Evolutionary conservation across 805 yeast genomes (phyloP).

Genomic region (Cyberlindnera mississippiensis): DNA sequence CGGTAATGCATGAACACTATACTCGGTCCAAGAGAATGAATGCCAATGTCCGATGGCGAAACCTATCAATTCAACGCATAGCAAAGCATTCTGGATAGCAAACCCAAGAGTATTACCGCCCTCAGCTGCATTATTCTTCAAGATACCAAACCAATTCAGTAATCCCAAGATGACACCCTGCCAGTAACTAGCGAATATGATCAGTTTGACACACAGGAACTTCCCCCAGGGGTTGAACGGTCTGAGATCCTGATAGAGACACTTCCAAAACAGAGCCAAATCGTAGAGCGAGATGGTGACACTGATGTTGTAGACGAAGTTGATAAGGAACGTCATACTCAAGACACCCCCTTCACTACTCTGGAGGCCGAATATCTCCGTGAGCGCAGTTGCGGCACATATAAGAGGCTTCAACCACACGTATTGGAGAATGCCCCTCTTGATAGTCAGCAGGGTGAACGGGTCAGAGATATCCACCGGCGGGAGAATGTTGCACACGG

Average conservation of each 20-base stretch:
- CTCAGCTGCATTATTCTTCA: slow-evolving; percentile 33
- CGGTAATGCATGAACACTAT: slow-evolving; percentile 55
- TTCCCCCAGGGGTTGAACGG: slow-evolving; percentile 89
- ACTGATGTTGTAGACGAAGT: slow-evolving; percentile 68
- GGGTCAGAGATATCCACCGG: slow-evolving; percentile 87
- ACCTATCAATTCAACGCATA: slow-evolving; percentile 79
- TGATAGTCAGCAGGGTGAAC: slow-evolving; percentile 64
- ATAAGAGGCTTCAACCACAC: slow-evolving; percentile 91
- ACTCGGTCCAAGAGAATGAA: slow-evolving; percentile 78
- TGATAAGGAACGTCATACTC: slow-evolving; percentile 60
- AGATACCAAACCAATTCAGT: slow-evolving; percentile 43
- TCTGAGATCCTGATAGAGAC: slow-evolving; percentile 70
- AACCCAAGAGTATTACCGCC: slow-evolving; percentile 41
- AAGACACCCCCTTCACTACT: slow-evolving; percentile 35
- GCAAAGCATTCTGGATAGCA: slow-evolving; percentile 68
- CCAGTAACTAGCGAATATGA: slow-evolving; percentile 98
- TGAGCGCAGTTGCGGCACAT: slow-evolving; percentile 49
- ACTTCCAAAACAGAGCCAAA: slow-evolving; percentile 89
- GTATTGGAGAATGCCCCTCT: slow-evolving; percentile 85
- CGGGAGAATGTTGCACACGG: slow-evolving; percentile 44
- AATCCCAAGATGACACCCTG: slow-evolving; percentile 63
- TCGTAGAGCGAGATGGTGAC: slow-evolving; percentile 81
- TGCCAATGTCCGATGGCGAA: slow-evolving; percentile 88
- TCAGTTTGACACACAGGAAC: slow-evolving; percentile 86
- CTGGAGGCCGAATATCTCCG: slow-evolving; percentile 47